These are phyloP conservation scores for Trichoderma polysporum DNA, from an alignment of 2,329 filamentous ascomycete species.

Conservation along the genomic window DNA sequence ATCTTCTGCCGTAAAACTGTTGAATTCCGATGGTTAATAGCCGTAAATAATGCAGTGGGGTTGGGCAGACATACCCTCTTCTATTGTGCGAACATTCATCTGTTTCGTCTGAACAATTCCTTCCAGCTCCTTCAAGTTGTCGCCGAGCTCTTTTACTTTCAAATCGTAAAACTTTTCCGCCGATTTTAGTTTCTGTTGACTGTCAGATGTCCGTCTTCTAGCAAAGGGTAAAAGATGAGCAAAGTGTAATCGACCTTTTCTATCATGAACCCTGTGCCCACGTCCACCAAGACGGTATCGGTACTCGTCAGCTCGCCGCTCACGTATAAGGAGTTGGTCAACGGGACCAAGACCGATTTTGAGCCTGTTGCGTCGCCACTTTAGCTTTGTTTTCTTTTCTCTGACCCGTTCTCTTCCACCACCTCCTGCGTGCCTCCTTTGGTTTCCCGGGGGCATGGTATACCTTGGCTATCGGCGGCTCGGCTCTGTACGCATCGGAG, in stretches of 20 bases:
- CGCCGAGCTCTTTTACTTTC: slow-evolving; percentile 54
- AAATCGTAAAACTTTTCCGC: slow-evolving; percentile 57
- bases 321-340: slow-evolving; percentile 94
- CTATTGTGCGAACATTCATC: slow-evolving; percentile 78
- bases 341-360: slow-evolving; percentile 77
- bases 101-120: slow-evolving; percentile 68
- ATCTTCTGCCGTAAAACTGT: slow-evolving; percentile 43
- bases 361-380: slow-evolving; percentile 26
- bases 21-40: slow-evolving; percentile 13
- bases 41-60: neutral
- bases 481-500: slow-evolving; percentile 67
- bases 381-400: neutral
- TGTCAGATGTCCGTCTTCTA: slow-evolving; percentile 15
- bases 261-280: slow-evolving; percentile 91
- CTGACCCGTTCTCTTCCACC: neutral
- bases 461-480: slow-evolving; percentile 35
- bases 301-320: slow-evolving; percentile 74
- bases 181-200: slow-evolving; percentile 48
- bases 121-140: slow-evolving; percentile 57
- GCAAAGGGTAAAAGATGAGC: neutral
- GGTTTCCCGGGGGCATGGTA: neutral
- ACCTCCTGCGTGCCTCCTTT: neutral
- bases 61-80: slow-evolving; percentile 65
- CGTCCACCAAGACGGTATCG: slow-evolving; percentile 81
- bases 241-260: slow-evolving; percentile 67